A percentile compares a stretch with the other conserved stretches of the same genome.
These are phyloP conservation scores for Letharia lupina DNA, from an alignment of 495 filamentous ascomycete species.

Conservation along the genomic window DNA sequence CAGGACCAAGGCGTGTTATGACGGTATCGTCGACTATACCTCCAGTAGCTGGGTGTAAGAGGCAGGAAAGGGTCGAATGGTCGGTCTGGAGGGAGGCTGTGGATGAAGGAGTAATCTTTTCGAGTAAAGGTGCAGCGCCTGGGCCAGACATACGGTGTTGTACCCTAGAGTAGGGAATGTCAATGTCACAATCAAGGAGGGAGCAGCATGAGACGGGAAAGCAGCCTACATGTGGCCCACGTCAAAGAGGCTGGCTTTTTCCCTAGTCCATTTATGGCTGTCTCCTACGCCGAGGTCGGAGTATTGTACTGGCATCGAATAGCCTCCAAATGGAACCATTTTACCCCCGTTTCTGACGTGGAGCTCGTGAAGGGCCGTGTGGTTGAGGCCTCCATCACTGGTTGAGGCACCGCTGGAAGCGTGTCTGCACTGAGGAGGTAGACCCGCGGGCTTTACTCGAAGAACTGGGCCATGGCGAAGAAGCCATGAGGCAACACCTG, in stretches of 20 bases:
- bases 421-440: slow-evolving; percentile 1
- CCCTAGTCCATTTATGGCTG: slow-evolving; percentile 80
- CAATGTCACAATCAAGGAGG: not conserved
- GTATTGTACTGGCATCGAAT: slow-evolving; percentile 89
- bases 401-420: slow-evolving; percentile 17
- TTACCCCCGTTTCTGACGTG: slow-evolving; percentile 74
- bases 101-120: slow-evolving; percentile 68
- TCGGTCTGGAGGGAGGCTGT: slow-evolving; percentile 48
- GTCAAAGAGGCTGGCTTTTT: slow-evolving; percentile 84
- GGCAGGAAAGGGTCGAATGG: slow-evolving; percentile 67
- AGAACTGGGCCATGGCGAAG: not conserved
- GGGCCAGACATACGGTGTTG: slow-evolving; percentile 68
- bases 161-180: slow-evolving; percentile 39
- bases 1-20: slow-evolving; percentile 62
- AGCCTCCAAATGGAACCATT: slow-evolving; percentile 96
- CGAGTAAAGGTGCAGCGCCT: slow-evolving; percentile 66
- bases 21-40: slow-evolving; percentile 93
- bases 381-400: slow-evolving; percentile 12
- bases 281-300: slow-evolving; percentile 60
- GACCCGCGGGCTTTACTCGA: not conserved
- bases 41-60: slow-evolving; percentile 69
- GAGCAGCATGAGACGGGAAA: not conserved
- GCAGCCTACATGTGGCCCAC: slow-evolving; percentile 49
- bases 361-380: slow-evolving; percentile 74
- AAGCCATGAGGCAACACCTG: not conserved